phyloP scores from a whole-genome alignment of 2,329 filamentous ascomycete genomes.

The Colletotrichum aenigma region DNA sequence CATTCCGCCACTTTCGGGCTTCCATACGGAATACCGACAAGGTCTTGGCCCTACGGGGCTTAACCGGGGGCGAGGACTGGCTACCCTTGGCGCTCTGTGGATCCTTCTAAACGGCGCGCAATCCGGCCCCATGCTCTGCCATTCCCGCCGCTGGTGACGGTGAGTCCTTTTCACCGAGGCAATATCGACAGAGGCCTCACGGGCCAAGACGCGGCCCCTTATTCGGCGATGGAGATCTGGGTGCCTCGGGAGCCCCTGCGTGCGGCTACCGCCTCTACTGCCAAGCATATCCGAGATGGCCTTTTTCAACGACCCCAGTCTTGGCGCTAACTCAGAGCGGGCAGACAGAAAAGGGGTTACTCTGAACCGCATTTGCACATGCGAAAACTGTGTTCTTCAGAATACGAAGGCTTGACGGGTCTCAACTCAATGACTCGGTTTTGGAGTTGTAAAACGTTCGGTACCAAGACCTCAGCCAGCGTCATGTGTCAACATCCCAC shows the following conservation, averaged over 20 bases:
- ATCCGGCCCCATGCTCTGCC: not conserved
- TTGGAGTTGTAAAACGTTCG: not conserved
- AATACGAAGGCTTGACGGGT: not conserved
- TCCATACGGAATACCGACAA: not conserved
- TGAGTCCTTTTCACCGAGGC: not conserved
- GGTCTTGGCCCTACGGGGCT: conserved; percentile 7
- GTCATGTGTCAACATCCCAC: not conserved
- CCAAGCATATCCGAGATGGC: not conserved
- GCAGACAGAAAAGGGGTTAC: not conserved
- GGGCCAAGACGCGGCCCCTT: not conserved
- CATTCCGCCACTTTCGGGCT: not conserved
- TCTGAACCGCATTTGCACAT: not conserved
- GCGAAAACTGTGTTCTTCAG: not conserved
- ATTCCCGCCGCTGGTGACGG: not conserved
- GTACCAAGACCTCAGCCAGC: not conserved
- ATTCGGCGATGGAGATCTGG: not conserved
- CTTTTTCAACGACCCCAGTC: not conserved
- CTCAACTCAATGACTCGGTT: not conserved
- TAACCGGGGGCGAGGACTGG: not conserved
- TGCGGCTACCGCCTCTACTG: not conserved
- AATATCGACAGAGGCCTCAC: not conserved
- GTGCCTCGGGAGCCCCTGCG: not conserved
- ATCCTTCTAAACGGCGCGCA: not conserved
- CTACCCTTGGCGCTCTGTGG: not conserved
- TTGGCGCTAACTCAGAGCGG: not conserved